Base-by-base conservation (phyloP, 768 basidiomycete species). In the Termitomyces sp. region DNA sequence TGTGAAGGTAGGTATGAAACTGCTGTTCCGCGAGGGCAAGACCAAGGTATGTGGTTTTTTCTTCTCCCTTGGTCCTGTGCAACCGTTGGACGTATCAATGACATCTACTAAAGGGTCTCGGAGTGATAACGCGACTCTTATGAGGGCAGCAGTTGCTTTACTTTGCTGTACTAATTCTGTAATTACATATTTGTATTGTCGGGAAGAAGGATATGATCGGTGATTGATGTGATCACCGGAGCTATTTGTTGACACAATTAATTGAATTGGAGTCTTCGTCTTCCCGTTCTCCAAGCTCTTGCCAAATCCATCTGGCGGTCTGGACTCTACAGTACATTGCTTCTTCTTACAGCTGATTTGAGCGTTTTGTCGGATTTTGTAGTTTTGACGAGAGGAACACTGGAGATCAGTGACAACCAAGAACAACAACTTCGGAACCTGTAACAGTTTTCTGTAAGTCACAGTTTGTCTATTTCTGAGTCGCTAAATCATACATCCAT, bases 21-120 rank as follows among this genome's bases (percentile, higher is more conserved):
- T 96, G 24, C 73, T 99, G 13, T 94, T 98, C 70, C 79, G 96
- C 41, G 97, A 98, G 72, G 96, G 95, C 4, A 94, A 93, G 77
- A 97, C 94, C 0, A 98, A 97, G 80, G 94, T 87, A n/a, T 49
- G 49, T 44, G 50, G 37, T 62, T 39, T 33, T 45, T n/a, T 45
- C 28, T 15, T n/a, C 39, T 18, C 5, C 20, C 8, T 24, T 42
- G 45, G 7, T 16, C 20, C 12, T 53, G 15, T 1, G 15, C 22
- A 24, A 50, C 6, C n/a, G 33, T 4, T 16, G 48, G 6, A 22
- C 20, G 48, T 15, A 5, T 22, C 7, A 34, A n/a, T 36, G 6
- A 57, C 20, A 20, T 29, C 29, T n/a, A 2, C 28, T 12, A 20
- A 51, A 92, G 89, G 89, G 89, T 16, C 79, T 92, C 56, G 89